Evolutionary conservation across 2,329 filamentous ascomycete species (phyloP).

Genomic region (Parafenestella ontariensis): DNA sequence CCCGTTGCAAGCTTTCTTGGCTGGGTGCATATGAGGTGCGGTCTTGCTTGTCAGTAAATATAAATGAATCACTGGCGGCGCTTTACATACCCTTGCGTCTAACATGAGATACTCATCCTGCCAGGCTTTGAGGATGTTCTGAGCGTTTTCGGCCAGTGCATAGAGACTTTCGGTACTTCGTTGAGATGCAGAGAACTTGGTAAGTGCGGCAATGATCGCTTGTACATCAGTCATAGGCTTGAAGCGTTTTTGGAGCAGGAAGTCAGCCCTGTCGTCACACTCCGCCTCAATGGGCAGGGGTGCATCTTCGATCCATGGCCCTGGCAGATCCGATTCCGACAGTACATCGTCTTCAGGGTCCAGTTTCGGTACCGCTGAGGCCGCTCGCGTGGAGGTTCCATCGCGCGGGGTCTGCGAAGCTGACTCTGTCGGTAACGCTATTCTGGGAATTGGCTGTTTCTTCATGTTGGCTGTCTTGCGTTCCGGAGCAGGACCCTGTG

Average conservation of each 20-base stretch:
- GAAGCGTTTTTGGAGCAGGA: slow-evolving; percentile 50
- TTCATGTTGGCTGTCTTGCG: slow-evolving; percentile 5
- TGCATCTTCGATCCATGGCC: slow-evolving; percentile 42
- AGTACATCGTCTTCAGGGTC: slow-evolving; percentile 45
- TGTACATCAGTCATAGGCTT: slow-evolving; percentile 53
- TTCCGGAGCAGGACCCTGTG: slow-evolving; percentile 8
- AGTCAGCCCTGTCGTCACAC: slow-evolving; percentile 51
- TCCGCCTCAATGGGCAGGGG: slow-evolving; percentile 38
- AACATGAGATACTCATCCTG: slow-evolving; percentile 67
- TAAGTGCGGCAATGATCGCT: slow-evolving; percentile 52
- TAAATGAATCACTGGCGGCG: slow-evolving; percentile 13
- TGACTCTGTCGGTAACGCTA: slow-evolving; percentile 28
- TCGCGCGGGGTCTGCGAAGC: slow-evolving; percentile 37
- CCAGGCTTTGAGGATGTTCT: slow-evolving; percentile 60
- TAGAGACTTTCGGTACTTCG: slow-evolving; percentile 63
- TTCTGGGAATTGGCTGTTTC: slow-evolving; percentile 26
- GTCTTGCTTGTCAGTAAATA: slow-evolving; percentile 48
- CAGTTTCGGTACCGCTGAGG: slow-evolving; percentile 26
- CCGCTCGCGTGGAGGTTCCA: slow-evolving; percentile 32
- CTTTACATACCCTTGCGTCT: slow-evolving; percentile 51
- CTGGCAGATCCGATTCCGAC: slow-evolving; percentile 47
- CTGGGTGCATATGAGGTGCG: slow-evolving; percentile 57
- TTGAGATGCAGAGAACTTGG: slow-evolving; percentile 50
- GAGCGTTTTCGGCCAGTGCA: slow-evolving; percentile 61
- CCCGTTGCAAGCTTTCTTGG: slow-evolving; percentile 60